Conservation (phyloP, 2,329 filamentous ascomycete genomes). For the Penicillium sp. region DNA sequence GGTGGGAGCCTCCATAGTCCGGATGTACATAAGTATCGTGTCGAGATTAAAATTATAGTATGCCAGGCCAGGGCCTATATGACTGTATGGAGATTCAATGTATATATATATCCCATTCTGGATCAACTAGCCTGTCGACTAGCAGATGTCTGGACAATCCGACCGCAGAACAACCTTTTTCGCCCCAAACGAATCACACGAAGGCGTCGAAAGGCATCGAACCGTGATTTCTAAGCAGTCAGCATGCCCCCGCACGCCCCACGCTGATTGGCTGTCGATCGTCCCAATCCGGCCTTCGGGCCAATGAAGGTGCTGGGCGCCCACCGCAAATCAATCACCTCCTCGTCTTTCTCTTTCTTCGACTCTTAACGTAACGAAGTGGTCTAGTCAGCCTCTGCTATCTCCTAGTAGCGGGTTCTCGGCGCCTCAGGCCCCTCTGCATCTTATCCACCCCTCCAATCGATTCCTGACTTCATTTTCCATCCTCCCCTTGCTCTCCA, state of each 20-base stretch:
- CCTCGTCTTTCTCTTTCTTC: conserved; percentile 6
- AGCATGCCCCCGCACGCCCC: neutral
- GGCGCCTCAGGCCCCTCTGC: conserved; percentile 6
- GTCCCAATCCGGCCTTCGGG: conserved; percentile 11
- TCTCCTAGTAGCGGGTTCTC: neutral
- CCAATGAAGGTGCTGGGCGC: conserved; percentile 11
- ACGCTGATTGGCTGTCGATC: conserved; percentile 17
- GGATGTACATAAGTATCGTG: too few species aligned
- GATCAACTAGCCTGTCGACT: too few species aligned
- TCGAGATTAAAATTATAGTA: too few species aligned
- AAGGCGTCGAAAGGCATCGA: conserved; percentile 9
- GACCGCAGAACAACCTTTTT: too few species aligned
- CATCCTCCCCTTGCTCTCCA: conserved; percentile 10
- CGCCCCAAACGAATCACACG: neutral
- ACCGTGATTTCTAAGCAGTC: conserved; percentile 31
- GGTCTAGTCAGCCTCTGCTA: too few species aligned
- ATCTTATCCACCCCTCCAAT: conserved; percentile 3
- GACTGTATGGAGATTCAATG: too few species aligned
- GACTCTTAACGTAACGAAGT: conserved; percentile 3
- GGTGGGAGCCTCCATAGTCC: too few species aligned
- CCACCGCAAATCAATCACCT: conserved; percentile 16
- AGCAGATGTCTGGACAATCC: too few species aligned
- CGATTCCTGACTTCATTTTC: conserved; percentile 5
- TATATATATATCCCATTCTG: too few species aligned
- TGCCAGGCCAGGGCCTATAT: too few species aligned